phyloP scores from a whole-genome alignment of 345 rosid species.

The Turritis glabra region DNA sequence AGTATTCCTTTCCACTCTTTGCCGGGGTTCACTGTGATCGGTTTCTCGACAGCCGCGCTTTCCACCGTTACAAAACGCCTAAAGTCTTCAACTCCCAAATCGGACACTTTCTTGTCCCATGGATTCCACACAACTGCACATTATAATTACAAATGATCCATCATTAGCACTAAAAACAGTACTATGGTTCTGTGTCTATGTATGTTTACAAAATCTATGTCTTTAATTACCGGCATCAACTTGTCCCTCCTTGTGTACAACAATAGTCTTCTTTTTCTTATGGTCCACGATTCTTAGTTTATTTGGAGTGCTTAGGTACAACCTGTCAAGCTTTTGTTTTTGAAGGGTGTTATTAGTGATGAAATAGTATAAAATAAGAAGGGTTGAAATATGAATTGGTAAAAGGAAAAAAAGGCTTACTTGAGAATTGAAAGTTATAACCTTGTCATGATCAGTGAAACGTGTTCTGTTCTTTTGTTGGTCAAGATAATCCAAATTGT shows the following conservation, averaged over 20 bases:
- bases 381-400: neutral
- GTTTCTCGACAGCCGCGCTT: conserved; percentile 76
- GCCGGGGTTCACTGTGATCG: conserved; percentile 76
- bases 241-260: conserved; percentile 93
- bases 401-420: conserved; percentile 41
- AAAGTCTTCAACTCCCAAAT: conserved; percentile 84
- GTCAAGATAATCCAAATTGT: conserved; percentile 82
- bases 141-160: conserved; percentile 11
- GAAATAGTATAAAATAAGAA: neutral
- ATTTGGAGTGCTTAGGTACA: conserved; percentile 76
- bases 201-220: neutral
- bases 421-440: conserved; percentile 79
- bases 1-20: conserved; percentile 88
- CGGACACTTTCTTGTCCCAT: conserved; percentile 85
- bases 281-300: conserved; percentile 82
- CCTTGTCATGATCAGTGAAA: conserved; percentile 75
- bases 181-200: neutral
- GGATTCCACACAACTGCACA: conserved; percentile 94
- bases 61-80: conserved; percentile 84
- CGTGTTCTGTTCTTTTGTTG: conserved; percentile 74
- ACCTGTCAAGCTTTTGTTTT: conserved; percentile 60
- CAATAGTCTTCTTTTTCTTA: conserved; percentile 86
- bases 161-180: conserved; percentile 6
- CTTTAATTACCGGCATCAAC: conserved; percentile 75
- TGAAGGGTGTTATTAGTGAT: neutral